Evolutionary conservation across 352 stramenopile species (phyloP), one percentile per base, ranked within the genome.

Genomic region (Globisporangium acanthophoron): DNA sequence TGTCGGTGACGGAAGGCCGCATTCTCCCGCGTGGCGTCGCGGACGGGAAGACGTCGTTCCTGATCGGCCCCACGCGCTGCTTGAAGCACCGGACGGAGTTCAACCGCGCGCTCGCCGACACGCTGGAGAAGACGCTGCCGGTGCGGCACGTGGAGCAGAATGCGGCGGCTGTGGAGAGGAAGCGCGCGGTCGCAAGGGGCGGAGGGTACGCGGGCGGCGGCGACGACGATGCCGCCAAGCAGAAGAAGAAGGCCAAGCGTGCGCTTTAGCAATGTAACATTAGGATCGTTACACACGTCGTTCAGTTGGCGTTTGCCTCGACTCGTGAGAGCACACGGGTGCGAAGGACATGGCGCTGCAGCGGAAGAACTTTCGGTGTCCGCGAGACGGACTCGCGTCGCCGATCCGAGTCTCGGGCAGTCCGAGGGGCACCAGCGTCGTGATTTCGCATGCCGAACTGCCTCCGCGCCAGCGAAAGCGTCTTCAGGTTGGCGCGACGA

Each of bases 401-500:
- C 65, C 62, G 12, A 56, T 61, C 41, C 50, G 52, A 11, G 59
- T 31, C 3, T 20, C 49, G 20, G 40, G 20, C 15, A 62, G 33
- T 40, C 51, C 11, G 45, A 62, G 24, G 24, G 24, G 46, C 24
- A 13, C 27, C 12, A 49, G 57, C 3, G 35, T 68, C 12, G 64
- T 75, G 27, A 62, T 77, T 27, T 84, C 74, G 37, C 69, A 80
- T 39, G 50, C 67, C 15, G 73, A 88, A 27, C 65, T 86, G 51
- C 78, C 76, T 47, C 67, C 67, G 21, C 76, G 74, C 16, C 71
- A 86, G 47, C 69, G 76, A 58, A 87, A 87, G 53, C 70, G 84
- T 8, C 47, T 92, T n/a, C 84, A 90, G 56, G 78, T 93, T n/a
- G 84, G 83, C 4, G 61, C 70, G 5, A 93, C 80, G 0, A 93